Percentiles rank a stretch among this genome's conserved stretches.
Evolutionary conservation across 2,329 filamentous ascomycete genomes (phyloP).

Genomic region (Verticillium klebahnii): DNA sequence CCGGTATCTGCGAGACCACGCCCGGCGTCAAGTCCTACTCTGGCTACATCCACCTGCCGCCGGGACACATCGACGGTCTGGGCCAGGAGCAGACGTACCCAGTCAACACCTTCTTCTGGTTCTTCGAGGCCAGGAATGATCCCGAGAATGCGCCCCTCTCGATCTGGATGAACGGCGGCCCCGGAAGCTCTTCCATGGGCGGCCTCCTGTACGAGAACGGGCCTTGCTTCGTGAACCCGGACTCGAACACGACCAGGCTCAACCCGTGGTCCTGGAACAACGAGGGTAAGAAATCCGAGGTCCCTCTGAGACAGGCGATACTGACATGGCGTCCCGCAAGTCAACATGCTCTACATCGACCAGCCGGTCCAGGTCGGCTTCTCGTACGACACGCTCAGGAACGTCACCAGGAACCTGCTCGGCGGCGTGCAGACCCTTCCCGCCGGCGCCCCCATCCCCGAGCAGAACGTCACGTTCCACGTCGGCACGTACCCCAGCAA

Average conservation of each 20-base stretch:
- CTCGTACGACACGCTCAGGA: conserved; percentile 14
- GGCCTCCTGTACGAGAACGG: conserved; percentile 48
- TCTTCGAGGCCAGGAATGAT: conserved; percentile 22
- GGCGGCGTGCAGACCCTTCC: conserved; percentile 5
- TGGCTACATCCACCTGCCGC: conserved; percentile 53
- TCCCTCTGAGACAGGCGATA: too few species aligned
- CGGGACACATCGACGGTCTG: conserved; percentile 24
- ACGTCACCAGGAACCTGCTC: conserved; percentile 14
- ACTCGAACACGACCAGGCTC: conserved; percentile 40
- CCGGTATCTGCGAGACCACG: conserved; percentile 47
- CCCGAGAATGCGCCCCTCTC: conserved; percentile 33
- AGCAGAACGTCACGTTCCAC: conserved; percentile 19
- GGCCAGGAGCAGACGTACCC: conserved; percentile 36
- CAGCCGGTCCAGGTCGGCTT: conserved; percentile 16
- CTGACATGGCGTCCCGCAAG: neutral
- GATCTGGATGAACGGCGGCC: conserved; percentile 57
- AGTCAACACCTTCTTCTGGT: conserved; percentile 40
- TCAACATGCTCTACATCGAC: conserved; percentile 18
- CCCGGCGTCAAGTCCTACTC: conserved; percentile 57
- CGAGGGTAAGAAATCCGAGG: conserved; percentile 22
- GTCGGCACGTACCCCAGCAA: conserved; percentile 21
- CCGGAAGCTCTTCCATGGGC: conserved; percentile 50
- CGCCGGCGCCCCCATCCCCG: conserved; percentile 6
- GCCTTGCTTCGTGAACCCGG: conserved; percentile 44
- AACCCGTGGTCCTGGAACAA: conserved; percentile 60